A percentile compares a stretch with the other conserved stretches of the same genome.
These are phyloP conservation scores for Antonospora locustae DNA, from an alignment of 371 early-diverging fungal species.

Conservation along the genomic window DNA sequence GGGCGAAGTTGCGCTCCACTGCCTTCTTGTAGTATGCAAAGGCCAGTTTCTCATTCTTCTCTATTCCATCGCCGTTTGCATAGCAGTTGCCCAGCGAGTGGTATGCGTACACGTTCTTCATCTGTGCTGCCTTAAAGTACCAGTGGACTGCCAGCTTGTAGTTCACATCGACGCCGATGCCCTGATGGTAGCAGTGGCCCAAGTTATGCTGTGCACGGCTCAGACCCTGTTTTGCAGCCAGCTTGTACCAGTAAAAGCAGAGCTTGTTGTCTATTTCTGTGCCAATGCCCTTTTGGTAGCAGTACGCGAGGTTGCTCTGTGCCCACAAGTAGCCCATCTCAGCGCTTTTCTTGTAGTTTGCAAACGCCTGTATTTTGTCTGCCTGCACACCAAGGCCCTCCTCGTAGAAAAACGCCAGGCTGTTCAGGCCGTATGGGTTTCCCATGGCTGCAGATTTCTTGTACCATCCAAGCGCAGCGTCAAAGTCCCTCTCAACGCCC, in stretches of 20 bases:
- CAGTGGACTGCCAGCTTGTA: slow-evolving; percentile 8
- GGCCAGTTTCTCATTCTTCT: slow-evolving; percentile 16
- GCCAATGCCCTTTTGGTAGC: slow-evolving; percentile 70
- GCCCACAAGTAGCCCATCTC: slow-evolving; percentile 60
- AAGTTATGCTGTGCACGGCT: slow-evolving; percentile 67
- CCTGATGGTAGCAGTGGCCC: slow-evolving; percentile 57
- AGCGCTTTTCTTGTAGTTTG: slow-evolving; percentile 57
- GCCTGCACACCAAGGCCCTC: slow-evolving; percentile 57
- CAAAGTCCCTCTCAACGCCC: slow-evolving; percentile 59
- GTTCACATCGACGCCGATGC: slow-evolving; percentile 62
- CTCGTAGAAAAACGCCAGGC: slow-evolving; percentile 66
- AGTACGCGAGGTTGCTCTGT: slow-evolving; percentile 66
- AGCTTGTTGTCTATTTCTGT: slow-evolving; percentile 56
- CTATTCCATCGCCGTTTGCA: slow-evolving; percentile 25
- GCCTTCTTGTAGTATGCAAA: slow-evolving; percentile 13
- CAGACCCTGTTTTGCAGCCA: slow-evolving; percentile 64
- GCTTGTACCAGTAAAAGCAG: slow-evolving; percentile 65
- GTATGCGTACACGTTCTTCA: slow-evolving; percentile 24
- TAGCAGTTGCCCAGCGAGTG: slow-evolving; percentile 35
- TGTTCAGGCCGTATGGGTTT: slow-evolving; percentile 71
- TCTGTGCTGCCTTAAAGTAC: slow-evolving; percentile 20
- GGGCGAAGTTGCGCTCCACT: slow-evolving; percentile 6
- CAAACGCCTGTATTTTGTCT: slow-evolving; percentile 53
- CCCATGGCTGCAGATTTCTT: slow-evolving; percentile 64
- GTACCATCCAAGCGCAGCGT: slow-evolving; percentile 73